Conservation (phyloP, 2,329 filamentous ascomycete species). For the Monosporascus sp. region DNA sequence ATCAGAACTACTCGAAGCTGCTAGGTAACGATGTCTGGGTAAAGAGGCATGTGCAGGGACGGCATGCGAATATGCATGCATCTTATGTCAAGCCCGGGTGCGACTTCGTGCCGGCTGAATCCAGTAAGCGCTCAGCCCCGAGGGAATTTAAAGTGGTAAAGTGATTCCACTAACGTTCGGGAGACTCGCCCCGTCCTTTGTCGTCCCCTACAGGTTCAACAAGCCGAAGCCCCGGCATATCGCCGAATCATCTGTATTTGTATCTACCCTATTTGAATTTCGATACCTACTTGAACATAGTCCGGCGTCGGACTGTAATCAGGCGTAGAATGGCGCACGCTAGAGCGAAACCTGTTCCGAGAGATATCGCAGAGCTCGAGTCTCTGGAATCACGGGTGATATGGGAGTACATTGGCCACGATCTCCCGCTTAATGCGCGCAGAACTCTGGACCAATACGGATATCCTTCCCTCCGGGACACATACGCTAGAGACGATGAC, state of each 20-base stretch:
- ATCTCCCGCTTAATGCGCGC: slow-evolving; percentile 56
- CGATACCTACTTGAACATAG: slow-evolving; percentile 55
- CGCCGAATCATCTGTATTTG: slow-evolving; percentile 37
- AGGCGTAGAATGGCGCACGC: slow-evolving; percentile 46
- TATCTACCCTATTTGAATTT: slow-evolving; percentile 59
- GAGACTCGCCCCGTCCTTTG: slow-evolving; percentile 32
- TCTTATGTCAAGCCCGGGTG: slow-evolving; percentile 45
- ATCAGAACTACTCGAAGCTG: slow-evolving; percentile 33
- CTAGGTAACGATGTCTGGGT: slow-evolving; percentile 44
- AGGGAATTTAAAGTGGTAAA: not conserved
- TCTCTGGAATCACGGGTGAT: slow-evolving; percentile 55
- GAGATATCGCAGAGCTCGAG: slow-evolving; percentile 45
- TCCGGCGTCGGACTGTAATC: slow-evolving; percentile 51
- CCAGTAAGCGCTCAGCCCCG: slow-evolving; percentile 17
- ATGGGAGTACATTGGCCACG: slow-evolving; percentile 57
- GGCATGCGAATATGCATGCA: slow-evolving; percentile 44
- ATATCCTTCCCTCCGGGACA: slow-evolving; percentile 56
- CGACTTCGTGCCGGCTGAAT: slow-evolving; percentile 36
- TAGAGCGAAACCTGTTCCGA: slow-evolving; percentile 49
- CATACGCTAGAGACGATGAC: slow-evolving; percentile 55
- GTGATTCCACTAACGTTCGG: not conserved
- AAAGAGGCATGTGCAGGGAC: slow-evolving; percentile 40
- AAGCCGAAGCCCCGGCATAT: slow-evolving; percentile 16
- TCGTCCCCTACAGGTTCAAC: slow-evolving; percentile 21
- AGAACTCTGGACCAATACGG: slow-evolving; percentile 60